phyloP scores from a whole-genome alignment of 2,329 filamentous ascomycete genomes.

The Dactylonectria macrodidyma region DNA sequence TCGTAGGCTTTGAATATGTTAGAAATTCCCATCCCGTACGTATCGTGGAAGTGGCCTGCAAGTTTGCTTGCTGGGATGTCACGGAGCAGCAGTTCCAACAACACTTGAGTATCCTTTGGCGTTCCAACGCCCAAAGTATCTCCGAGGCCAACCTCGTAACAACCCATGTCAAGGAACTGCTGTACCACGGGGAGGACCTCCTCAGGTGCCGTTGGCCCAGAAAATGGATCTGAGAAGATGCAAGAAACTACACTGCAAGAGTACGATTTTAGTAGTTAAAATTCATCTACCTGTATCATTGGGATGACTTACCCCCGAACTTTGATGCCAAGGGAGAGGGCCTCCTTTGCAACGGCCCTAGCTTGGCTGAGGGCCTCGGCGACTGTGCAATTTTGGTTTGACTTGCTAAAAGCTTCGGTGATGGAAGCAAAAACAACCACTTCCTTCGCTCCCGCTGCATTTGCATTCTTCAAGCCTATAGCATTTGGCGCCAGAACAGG shows the following conservation, averaged over 20 bases:
- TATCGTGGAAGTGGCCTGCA: slow-evolving; percentile 32
- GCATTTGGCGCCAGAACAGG: slow-evolving; percentile 28
- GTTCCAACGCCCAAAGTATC: slow-evolving; percentile 30
- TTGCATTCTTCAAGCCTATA: slow-evolving; percentile 25
- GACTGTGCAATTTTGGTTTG: slow-evolving; percentile 28
- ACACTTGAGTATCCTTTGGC: slow-evolving; percentile 6
- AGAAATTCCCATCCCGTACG: slow-evolving; percentile 26
- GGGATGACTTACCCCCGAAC: slow-evolving; percentile 25
- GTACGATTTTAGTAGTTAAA: too few species aligned
- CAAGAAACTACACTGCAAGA: slow-evolving; percentile 17
- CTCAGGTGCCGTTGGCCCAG: slow-evolving; percentile 11
- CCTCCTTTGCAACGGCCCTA: slow-evolving; percentile 10
- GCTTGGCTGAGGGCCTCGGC: slow-evolving; percentile 27
- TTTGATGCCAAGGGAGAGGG: slow-evolving; percentile 17
- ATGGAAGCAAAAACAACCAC: slow-evolving; percentile 28
- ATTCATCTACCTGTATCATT: not conserved
- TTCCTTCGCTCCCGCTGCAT: slow-evolving; percentile 20
- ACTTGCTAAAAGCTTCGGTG: slow-evolving; percentile 31
- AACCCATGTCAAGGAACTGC: slow-evolving; percentile 29
- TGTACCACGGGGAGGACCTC: slow-evolving; percentile 11
- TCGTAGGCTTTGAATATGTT: slow-evolving; percentile 26
- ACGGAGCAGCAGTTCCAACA: slow-evolving; percentile 14
- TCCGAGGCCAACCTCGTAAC: slow-evolving; percentile 35
- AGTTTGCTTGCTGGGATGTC: slow-evolving; percentile 20
- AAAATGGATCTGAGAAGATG: slow-evolving; percentile 32